These are phyloP conservation scores for Hemerocallis citrina DNA, from an alignment of 106 monocot genomes.

Conservation along the genomic window DNA sequence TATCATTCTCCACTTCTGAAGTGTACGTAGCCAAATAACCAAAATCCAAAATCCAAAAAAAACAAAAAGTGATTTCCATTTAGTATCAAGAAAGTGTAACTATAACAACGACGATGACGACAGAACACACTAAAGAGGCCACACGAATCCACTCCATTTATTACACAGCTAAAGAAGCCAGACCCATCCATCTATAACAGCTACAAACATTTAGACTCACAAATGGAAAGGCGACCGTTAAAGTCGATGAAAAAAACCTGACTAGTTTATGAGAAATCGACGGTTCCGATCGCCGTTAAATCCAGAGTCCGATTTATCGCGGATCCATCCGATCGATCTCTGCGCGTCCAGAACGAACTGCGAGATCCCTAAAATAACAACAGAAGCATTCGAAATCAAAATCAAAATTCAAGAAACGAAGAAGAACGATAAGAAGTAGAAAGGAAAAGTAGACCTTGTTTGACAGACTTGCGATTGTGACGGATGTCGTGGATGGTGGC, in stretches of 20 bases:
- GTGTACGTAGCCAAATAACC: too few species aligned
- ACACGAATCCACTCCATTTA: background rate
- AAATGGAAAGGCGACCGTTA: too few species aligned
- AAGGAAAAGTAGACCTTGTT: conserved; percentile 9
- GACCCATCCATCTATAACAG: background rate
- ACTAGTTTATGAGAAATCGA: conserved; percentile 13
- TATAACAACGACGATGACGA: too few species aligned
- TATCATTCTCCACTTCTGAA: too few species aligned
- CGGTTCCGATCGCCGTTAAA: background rate
- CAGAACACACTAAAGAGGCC: too few species aligned
- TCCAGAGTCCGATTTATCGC: conserved; percentile 25
- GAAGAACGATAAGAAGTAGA: background rate
- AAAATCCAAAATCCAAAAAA: too few species aligned
- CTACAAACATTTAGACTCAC: background rate
- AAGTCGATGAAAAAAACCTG: background rate
- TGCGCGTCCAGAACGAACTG: conserved; percentile 20
- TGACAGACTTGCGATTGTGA: conserved; percentile 24
- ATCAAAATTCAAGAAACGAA: background rate
- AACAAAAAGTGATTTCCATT: too few species aligned
- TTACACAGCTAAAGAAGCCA: conserved; percentile 1
- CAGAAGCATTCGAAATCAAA: background rate
- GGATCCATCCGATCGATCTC: conserved; percentile 22
- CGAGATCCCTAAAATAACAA: conserved; percentile 21
- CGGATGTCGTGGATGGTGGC: conserved; percentile 48
- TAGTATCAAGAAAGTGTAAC: too few species aligned